A percentile compares a stretch with the other conserved stretches of the same genome.
Conservation (phyloP, 2,329 filamentous ascomycete species). For the Phyllachora maydis region DNA sequence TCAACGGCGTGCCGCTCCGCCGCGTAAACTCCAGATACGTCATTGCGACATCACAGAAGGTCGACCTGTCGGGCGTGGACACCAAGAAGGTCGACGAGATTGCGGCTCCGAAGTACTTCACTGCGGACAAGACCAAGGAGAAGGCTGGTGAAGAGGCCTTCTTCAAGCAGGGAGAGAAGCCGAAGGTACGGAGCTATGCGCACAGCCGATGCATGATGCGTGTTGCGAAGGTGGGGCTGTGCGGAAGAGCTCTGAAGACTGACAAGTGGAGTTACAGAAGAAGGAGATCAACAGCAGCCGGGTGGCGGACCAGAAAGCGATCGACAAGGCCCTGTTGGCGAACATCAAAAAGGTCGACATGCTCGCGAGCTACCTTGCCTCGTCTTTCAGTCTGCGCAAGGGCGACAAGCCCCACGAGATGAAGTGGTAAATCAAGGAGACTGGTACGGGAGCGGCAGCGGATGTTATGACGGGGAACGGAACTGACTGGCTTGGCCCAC, state of each 20-base stretch:
- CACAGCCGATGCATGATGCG: not conserved
- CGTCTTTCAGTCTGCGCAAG: slow-evolving; percentile 96
- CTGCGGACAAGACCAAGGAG: slow-evolving; percentile 82
- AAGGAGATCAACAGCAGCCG: slow-evolving; percentile 86
- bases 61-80: slow-evolving; percentile 74
- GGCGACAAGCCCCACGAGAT: slow-evolving; percentile 99
- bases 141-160: slow-evolving; percentile 97
- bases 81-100: slow-evolving; percentile 71
- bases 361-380: slow-evolving; percentile 82
- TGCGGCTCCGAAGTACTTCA: slow-evolving; percentile 75
- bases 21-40: slow-evolving; percentile 87
- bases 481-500: slow-evolving; percentile 37
- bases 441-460: slow-evolving; percentile 9
- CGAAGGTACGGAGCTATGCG: slow-evolving; percentile 46
- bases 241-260: slow-evolving; percentile 8
- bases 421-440: slow-evolving; percentile 58
- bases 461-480: slow-evolving; percentile 9
- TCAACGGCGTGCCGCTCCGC: slow-evolving; percentile 97
- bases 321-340: slow-evolving; percentile 90
- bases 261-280: slow-evolving; percentile 45
- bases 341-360: slow-evolving; percentile 97
- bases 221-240: not conserved
- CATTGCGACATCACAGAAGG: slow-evolving; percentile 72
- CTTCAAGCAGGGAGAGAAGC: slow-evolving; percentile 98
- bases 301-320: slow-evolving; percentile 91